Percentiles rank a stretch among this genome's conserved stretches.
Evolutionary conservation across 805 yeast species (phyloP).

Genomic region (Candida sithepensis): DNA sequence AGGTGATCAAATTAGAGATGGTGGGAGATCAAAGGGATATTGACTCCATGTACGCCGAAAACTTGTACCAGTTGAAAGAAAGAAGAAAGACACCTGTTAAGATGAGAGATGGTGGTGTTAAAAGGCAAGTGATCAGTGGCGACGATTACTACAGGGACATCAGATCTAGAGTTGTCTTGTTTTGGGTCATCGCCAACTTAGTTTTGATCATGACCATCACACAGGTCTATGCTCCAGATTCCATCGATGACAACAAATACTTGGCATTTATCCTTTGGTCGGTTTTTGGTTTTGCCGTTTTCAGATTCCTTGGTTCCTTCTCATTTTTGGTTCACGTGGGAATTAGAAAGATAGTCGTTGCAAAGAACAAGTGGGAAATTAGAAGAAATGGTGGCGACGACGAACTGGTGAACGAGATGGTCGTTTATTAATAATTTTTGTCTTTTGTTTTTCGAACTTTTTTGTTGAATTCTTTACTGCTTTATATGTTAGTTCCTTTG

Average conservation of each 20-base stretch:
- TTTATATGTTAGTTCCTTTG: neutral
- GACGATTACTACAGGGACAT: slow-evolving; percentile 94
- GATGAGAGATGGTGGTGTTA: slow-evolving; percentile 39
- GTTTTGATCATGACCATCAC: slow-evolving; percentile 82
- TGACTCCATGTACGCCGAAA: slow-evolving; percentile 76
- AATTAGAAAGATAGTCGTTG: slow-evolving; percentile 30
- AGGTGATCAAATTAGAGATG: slow-evolving; percentile 77
- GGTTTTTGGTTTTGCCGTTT: slow-evolving; percentile 77
- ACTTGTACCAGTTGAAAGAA: slow-evolving; percentile 67
- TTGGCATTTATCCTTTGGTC: slow-evolving; percentile 86
- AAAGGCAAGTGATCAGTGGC: slow-evolving; percentile 39
- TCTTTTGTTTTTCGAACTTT: no score
- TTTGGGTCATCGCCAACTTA: slow-evolving; percentile 87
- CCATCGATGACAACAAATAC: slow-evolving; percentile 67
- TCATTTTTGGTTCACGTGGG: slow-evolving; percentile 53
- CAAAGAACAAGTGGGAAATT: slow-evolving; percentile 31
- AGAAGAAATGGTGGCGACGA: slow-evolving; percentile 13
- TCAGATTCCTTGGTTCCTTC: slow-evolving; percentile 81
- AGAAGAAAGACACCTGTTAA: slow-evolving; percentile 58
- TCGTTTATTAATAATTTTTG: slow-evolving; percentile 12
- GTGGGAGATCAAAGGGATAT: slow-evolving; percentile 69
- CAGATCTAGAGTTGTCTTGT: slow-evolving; percentile 89
- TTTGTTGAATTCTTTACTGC: neutral
- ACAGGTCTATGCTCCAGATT: slow-evolving; percentile 71
- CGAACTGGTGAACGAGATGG: slow-evolving; percentile 19